Evolutionary conservation across 2,329 filamentous ascomycete species (phyloP).

Genomic region (Grosmannia serpens): DNA sequence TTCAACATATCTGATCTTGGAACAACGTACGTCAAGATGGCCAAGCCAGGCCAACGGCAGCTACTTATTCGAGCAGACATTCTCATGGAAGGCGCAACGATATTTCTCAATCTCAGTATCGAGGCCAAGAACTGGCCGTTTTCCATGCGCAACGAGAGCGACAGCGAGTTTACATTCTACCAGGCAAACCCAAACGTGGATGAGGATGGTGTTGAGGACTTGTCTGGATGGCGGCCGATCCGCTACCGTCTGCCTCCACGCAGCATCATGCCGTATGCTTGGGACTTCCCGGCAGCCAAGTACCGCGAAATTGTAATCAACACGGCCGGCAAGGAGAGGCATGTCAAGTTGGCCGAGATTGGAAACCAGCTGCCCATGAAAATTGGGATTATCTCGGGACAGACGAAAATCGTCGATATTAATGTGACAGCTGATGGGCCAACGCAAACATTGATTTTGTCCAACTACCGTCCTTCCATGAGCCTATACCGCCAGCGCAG

Average conservation of each 20-base stretch:
- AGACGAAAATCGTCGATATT: slow-evolving; percentile 86
- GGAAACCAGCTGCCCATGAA: slow-evolving; percentile 94
- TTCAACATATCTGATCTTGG: slow-evolving; percentile 96
- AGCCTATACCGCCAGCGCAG: slow-evolving; percentile 61
- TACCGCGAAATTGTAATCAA: slow-evolving; percentile 83
- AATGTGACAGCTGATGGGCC: slow-evolving; percentile 93
- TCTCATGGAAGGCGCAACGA: slow-evolving; percentile 82
- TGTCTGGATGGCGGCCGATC: slow-evolving; percentile 83
- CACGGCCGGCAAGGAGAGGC: slow-evolving; percentile 68
- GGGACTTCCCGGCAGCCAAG: slow-evolving; percentile 98
- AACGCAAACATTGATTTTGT: slow-evolving; percentile 86
- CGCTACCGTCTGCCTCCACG: slow-evolving; percentile 83
- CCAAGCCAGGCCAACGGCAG: slow-evolving; percentile 81
- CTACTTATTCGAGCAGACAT: slow-evolving; percentile 79
- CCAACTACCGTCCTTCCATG: slow-evolving; percentile 86
- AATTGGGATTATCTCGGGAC: slow-evolving; percentile 54
- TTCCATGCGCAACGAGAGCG: slow-evolving; percentile 96
- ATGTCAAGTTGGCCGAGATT: slow-evolving; percentile 92
- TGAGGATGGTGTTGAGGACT: slow-evolving; percentile 74
- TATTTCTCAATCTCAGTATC: slow-evolving; percentile 82
- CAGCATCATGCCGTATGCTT: slow-evolving; percentile 98
- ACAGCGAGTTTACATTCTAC: slow-evolving; percentile 92
- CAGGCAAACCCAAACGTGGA: slow-evolving; percentile 89
- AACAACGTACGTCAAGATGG: slow-evolving; percentile 84
- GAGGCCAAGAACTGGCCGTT: slow-evolving; percentile 97